Evolutionary conservation across 2,329 filamentous ascomycete species (phyloP), one percentile per base, ranked within the genome.

Genomic region (Venturia effusa): DNA sequence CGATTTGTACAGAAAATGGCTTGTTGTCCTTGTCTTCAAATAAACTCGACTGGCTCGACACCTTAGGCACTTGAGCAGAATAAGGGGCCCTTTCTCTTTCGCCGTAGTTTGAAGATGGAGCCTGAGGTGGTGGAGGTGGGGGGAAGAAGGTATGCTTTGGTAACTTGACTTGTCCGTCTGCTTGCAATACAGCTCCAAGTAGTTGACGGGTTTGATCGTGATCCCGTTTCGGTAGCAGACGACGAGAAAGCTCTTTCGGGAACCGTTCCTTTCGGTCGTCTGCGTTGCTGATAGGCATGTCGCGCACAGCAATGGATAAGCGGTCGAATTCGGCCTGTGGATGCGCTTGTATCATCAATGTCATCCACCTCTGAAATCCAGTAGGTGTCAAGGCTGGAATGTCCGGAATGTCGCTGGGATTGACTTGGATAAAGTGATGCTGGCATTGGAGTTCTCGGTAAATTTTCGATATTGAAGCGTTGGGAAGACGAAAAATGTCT

Each of bases 311-410:
- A 64, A 83, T 85, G 54, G 84, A 80, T 4, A 96, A 78, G 11
- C 92, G 84, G 51, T 83, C 80, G 65, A 85, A 87, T 73, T 96
- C 91, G 59, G 84, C 81, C 48, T 91, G 86, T 0, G 92, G 92
- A 67, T 91, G 86, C 0, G 90, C 88, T 67, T 85, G 83, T 43
- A 93, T 87, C 72, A 90, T 83, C 45, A 84, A 79, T 1, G 84
- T 87, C 77, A 89, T 85, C 87, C 90, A 96, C 22, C 71, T 69
- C 51, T 78, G 71, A 64, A 81, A 81, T 8, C 79, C 79, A 24
- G 71, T 64, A 8, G 79, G 78, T 3, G 79, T 81, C 43, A 81
- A 69, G 5, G 74, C 77, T 5, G 79, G 79, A 24, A 80, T 73
- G n/a, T 41, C 71, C 7, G 79, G 78, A 17, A 69, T 66, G n/a